Evolutionary conservation across 768 basidiomycete genomes (phyloP).

Genomic region (Suillus paluster): DNA sequence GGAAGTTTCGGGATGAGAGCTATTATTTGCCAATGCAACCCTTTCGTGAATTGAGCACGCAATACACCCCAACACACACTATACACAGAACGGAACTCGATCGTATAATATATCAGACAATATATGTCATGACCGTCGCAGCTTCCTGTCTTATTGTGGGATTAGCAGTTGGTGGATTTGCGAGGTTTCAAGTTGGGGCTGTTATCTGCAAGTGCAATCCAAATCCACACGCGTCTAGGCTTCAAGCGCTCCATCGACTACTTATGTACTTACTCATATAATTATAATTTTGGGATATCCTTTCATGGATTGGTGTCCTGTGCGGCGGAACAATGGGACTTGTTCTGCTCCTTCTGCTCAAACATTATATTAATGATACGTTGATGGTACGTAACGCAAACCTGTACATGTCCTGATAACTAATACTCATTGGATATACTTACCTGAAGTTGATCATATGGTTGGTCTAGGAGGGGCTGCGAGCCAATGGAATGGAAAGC

Average conservation of each 20-base stretch:
- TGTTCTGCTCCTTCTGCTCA: no score
- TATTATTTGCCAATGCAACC: conserved; percentile 73
- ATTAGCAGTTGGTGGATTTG: conserved; percentile 72
- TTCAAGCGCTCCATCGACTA: background rate
- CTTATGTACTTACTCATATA: background rate
- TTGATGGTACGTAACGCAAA: background rate
- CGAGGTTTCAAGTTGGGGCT: conserved; percentile 79
- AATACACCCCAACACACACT: conserved; percentile 37
- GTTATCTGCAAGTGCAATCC: conserved; percentile 69
- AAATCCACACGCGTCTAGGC: conserved; percentile 58
- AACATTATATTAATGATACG: no score
- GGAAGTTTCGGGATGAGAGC: conserved; percentile 80
- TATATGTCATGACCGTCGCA: conserved; percentile 44
- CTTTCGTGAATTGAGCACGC: conserved; percentile 47
- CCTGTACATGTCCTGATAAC: no score
- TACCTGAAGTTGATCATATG: background rate
- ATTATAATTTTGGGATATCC: background rate
- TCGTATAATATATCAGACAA: background rate
- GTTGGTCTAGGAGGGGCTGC: background rate
- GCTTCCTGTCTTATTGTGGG: conserved; percentile 82
- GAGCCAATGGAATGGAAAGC: background rate
- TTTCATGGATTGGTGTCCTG: background rate
- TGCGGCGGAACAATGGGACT: no score
- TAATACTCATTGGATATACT: no score
- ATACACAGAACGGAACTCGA: background rate